Evolutionary conservation across 306 rosid species (phyloP), one percentile per base, ranked within the genome.

Genomic region (Medicago arabica): DNA sequence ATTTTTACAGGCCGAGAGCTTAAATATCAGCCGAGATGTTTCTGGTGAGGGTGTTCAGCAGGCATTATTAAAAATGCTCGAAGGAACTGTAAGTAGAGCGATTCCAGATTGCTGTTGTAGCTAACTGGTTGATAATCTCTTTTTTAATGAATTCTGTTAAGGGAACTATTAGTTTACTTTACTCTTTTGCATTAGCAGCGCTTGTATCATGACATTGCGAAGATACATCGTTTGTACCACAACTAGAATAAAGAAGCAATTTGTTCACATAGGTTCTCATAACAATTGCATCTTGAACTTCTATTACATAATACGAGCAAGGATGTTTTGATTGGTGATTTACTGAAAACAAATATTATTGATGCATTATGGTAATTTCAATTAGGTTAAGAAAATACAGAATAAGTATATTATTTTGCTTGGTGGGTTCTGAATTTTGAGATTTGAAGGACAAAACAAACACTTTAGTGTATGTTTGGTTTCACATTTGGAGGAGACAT

Each of bases 31-130:
- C 81, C 90, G 98, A 77, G 98, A 92, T 84, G 98, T 94, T 79
- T 94, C 98, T 40, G 98, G 98, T 3, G 98, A 94, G 86, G 98
- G 97, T 51, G 97, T 91, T 85, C 98, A 94, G 81, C 98, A 94
- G 88, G 98, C 98, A 73, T 78, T 94, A 78, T 81, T 94, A 74
- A 94, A 94, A 88, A 94, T 94, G 97, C 94, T 94, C 8, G 98
- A 94, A 87, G 98, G 96, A 94, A 94, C 97, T 50, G 98, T 92
- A 84, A 94, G 98, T 86, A 67, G 58, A 67, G 65, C 14, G 71
- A 21, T 77, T 55, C 60, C 55, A 51, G 61, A 50, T 28, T 74
- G 44, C 40, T 47, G 25, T 61, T 46, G 51, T 72, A 73, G 62
- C 75, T 69, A 53, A 57, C 49, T 38, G 54, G 71, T 81, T 79